Percentiles rank a stretch among this genome's conserved stretches.
Conservation (phyloP, 441 rosid species). For the Viola pubescens region DNA sequence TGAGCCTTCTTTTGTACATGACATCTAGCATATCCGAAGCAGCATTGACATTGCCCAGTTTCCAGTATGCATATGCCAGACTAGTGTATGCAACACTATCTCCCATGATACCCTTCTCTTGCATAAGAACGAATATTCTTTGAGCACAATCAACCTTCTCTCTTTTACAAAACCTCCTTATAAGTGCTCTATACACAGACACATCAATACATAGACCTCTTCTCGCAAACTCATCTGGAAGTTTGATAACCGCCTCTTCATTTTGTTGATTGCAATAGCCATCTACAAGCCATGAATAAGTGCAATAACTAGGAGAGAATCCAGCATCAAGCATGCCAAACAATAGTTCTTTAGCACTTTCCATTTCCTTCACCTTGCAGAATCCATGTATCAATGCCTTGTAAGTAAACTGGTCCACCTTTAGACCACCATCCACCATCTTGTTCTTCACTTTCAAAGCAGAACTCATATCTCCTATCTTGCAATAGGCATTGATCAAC, state of each 20-base stretch:
- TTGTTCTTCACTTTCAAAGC: constrained; percentile 74
- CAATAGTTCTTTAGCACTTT: constrained; percentile 62
- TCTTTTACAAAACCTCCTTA: constrained; percentile 70
- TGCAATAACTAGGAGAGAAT: constrained; percentile 62
- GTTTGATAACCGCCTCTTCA: constrained; percentile 38
- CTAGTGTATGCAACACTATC: constrained; percentile 60
- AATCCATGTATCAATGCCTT: constrained; percentile 81
- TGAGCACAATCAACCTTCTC: constrained; percentile 56
- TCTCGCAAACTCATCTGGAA: constrained; percentile 48
- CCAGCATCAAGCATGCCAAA: constrained; percentile 67
- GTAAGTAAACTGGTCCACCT: constrained; percentile 55
- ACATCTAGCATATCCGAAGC: constrained; percentile 50
- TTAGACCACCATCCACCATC: constrained; percentile 76
- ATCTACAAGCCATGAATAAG: constrained; percentile 82
- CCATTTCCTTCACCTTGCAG: constrained; percentile 61
- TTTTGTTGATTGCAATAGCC: constrained; percentile 45
- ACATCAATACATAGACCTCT: constrained; percentile 53
- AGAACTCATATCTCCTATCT: constrained; percentile 68
- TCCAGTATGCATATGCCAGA: constrained; percentile 75
- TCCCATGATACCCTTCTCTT: constrained; percentile 54
- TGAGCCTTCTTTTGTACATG: constrained; percentile 70
- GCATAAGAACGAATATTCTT: constrained; percentile 46
- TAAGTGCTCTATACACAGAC: constrained; percentile 74
- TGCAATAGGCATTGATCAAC: constrained; percentile 79
- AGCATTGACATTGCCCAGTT: constrained; percentile 47